Evolutionary conservation across 768 basidiomycete genomes (phyloP).

Genomic region (Trametes coccinea): DNA sequence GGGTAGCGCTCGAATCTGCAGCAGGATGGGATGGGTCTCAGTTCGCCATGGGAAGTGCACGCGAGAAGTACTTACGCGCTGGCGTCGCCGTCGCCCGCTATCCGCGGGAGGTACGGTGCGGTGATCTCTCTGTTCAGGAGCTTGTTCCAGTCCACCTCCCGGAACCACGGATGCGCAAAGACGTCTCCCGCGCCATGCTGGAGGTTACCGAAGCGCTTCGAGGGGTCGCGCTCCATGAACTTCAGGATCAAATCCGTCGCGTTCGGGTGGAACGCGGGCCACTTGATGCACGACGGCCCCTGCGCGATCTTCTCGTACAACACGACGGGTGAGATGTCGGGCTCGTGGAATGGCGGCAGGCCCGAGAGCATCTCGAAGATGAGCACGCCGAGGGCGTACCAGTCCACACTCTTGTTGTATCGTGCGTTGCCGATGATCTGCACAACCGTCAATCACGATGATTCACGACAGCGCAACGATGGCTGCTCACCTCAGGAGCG

Average conservation of each 20-base stretch:
- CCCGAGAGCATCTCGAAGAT: slow-evolving; percentile 98
- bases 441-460: background rate
- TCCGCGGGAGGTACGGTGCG: slow-evolving; percentile 92
- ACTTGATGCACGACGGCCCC: slow-evolving; percentile 73
- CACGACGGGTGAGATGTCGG: slow-evolving; percentile 78
- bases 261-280: slow-evolving; percentile 75
- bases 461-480: background rate
- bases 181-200: slow-evolving; percentile 88
- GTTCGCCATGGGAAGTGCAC: background rate
- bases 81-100: slow-evolving; percentile 91
- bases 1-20: slow-evolving; percentile 76
- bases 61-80: slow-evolving; percentile 66
- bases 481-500: slow-evolving; percentile 75
- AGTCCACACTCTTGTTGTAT: slow-evolving; percentile 97
- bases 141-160: slow-evolving; percentile 89
- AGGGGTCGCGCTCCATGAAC: slow-evolving; percentile 87
- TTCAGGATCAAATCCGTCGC: slow-evolving; percentile 90
- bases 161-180: slow-evolving; percentile 91
- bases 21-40: background rate
- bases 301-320: slow-evolving; percentile 90
- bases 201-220: slow-evolving; percentile 88
- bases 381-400: slow-evolving; percentile 97
- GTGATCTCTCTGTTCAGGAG: slow-evolving; percentile 83
- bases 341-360: slow-evolving; percentile 90
- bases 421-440: slow-evolving; percentile 79